These are phyloP conservation scores for Boeremia lycopersici DNA, from an alignment of 2,329 filamentous ascomycete genomes.

Conservation along the genomic window DNA sequence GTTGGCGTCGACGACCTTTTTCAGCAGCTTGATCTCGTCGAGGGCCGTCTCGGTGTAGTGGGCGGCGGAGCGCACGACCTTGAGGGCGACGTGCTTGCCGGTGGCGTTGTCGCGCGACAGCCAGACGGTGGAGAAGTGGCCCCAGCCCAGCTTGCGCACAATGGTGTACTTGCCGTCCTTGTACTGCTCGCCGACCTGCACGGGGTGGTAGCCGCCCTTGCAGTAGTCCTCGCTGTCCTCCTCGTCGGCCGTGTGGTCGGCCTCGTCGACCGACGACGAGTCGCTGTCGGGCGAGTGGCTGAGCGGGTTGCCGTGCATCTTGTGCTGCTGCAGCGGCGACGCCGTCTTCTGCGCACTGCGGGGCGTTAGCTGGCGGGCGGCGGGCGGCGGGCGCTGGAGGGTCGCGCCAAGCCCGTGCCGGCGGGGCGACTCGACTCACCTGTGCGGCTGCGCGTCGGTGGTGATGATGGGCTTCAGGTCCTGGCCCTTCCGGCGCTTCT, in stretches of 20 bases:
- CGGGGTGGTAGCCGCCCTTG: constrained; percentile 97
- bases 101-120: constrained; percentile 81
- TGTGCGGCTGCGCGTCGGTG: constrained; percentile 59
- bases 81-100: constrained; percentile 93
- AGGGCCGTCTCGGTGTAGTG: constrained; percentile 99
- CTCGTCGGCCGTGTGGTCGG: constrained; percentile 94
- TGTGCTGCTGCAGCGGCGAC: constrained; percentile 52
- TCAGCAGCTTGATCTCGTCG: constrained; percentile 98
- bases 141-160: constrained; percentile 96
- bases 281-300: constrained; percentile 77
- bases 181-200: constrained; percentile 92
- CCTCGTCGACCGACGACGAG: constrained; percentile 77
- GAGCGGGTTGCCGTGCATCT: constrained; percentile 61
- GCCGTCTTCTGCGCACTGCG: constrained; percentile 57
- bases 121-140: constrained; percentile 98
- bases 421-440: constrained; percentile 2
- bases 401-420: not conserved
- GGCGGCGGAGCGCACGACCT: constrained; percentile 95
- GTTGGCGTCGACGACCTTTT: constrained; percentile 95
- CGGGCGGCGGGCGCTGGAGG: constrained; percentile 1
- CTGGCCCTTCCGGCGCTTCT: constrained; percentile 77
- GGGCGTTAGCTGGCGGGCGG: constrained; percentile 9
- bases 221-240: constrained; percentile 99
- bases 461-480: constrained; percentile 77
- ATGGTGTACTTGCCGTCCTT: constrained; percentile 97